Evolutionary conservation across 208 protist species (phyloP).

Genomic region (Naegleria fowleri): DNA sequence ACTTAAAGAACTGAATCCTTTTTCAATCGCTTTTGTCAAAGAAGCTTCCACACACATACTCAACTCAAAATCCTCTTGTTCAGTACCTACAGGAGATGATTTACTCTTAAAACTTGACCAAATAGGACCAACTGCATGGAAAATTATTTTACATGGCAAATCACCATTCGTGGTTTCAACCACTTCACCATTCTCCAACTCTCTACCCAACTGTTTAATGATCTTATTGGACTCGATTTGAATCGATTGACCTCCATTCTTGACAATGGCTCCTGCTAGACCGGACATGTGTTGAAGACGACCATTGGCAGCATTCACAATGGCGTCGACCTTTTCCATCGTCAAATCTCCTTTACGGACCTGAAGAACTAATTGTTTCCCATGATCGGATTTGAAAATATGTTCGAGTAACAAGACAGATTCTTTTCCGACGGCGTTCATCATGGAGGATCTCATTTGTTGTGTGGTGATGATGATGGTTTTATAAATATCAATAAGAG

Average conservation of each 20-base stretch:
- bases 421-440: neutral
- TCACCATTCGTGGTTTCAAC: neutral
- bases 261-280: neutral
- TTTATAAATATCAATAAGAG: too few species aligned
- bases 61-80: conserved; percentile 5
- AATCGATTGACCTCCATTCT: neutral
- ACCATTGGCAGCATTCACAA: neutral
- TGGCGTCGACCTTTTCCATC: neutral
- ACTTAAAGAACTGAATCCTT: neutral
- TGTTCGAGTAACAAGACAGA: neutral
- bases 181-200: neutral
- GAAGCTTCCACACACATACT: neutral
- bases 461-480: too few species aligned
- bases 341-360: neutral
- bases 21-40: neutral
- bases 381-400: neutral
- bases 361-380: neutral
- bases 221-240: neutral
- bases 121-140: neutral
- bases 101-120: neutral
- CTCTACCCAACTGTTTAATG: neutral
- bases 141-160: neutral
- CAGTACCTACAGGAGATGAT: neutral
- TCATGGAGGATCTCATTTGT: too few species aligned
- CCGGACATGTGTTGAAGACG: neutral